A percentile compares a stretch with the other conserved stretches of the same genome.
Evolutionary conservation across 192 early-diverging fungal species (phyloP).

Genomic region (Diversispora epigaea): DNA sequence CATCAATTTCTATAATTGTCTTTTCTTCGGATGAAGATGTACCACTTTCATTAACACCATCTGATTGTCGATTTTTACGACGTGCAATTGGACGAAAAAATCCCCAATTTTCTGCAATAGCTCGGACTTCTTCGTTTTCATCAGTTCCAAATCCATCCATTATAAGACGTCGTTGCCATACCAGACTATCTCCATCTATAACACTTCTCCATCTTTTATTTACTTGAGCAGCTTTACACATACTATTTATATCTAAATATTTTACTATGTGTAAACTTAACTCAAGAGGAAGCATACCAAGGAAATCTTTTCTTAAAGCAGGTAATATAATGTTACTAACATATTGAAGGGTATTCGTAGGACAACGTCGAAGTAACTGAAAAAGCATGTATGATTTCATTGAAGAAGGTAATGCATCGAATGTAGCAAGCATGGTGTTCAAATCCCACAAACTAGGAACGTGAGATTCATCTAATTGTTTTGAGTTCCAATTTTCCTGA

Average conservation of each 20-base stretch:
- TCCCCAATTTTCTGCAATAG: slow-evolving; percentile 40
- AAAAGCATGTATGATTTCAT: slow-evolving; percentile 88
- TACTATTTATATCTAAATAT: slow-evolving; percentile 76
- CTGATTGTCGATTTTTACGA: slow-evolving; percentile 5
- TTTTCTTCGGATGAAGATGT: slow-evolving; percentile 25
- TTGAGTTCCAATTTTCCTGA: slow-evolving; percentile 36
- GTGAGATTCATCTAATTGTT: slow-evolving; percentile 37
- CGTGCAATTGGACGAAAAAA: slow-evolving; percentile 23
- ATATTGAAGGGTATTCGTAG: slow-evolving; percentile 83
- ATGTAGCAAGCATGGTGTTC: slow-evolving; percentile 65
- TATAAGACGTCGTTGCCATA: slow-evolving; percentile 50
- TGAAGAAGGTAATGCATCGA: slow-evolving; percentile 71
- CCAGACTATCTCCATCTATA: slow-evolving; percentile 67
- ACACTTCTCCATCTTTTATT: slow-evolving; percentile 75
- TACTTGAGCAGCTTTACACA: slow-evolving; percentile 81
- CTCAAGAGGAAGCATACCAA: slow-evolving; percentile 71
- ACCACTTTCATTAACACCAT: slow-evolving; percentile 22
- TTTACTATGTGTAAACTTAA: slow-evolving; percentile 74
- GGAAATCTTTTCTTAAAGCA: slow-evolving; percentile 87
- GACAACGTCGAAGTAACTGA: slow-evolving; percentile 81
- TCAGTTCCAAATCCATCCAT: slow-evolving; percentile 47
- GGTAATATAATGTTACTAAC: slow-evolving; percentile 88
- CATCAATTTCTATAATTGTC: slow-evolving; percentile 25
- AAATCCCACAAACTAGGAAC: slow-evolving; percentile 45
- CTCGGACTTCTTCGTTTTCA: slow-evolving; percentile 42